Conservation (phyloP, 441 rosid genomes). For the Rhodomyrtus psidioides region DNA sequence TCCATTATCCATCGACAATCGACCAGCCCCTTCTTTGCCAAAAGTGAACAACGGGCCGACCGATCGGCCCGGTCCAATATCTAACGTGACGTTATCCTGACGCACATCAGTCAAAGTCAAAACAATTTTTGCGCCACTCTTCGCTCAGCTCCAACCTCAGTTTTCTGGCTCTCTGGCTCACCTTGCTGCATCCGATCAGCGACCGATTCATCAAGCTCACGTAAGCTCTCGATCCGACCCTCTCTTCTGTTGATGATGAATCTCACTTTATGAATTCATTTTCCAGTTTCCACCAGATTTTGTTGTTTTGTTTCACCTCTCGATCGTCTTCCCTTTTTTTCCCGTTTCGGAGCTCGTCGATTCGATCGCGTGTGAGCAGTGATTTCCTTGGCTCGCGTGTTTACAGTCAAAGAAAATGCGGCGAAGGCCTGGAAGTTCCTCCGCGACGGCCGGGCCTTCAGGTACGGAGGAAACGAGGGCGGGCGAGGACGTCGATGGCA, state of each 20-base stretch:
- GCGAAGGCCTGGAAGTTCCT: not conserved
- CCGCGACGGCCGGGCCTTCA: slow-evolving; percentile 11
- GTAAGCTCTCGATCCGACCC: not conserved
- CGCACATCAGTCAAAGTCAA: not conserved
- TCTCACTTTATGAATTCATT: not conserved
- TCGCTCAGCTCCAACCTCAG: not conserved
- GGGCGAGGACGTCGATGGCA: not conserved
- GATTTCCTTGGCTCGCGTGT: too few species aligned
- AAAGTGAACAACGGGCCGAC: not conserved
- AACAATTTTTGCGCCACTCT: not conserved
- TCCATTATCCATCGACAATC: not conserved
- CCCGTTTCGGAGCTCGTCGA: too few species aligned
- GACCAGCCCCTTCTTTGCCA: not conserved
- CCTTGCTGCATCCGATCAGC: not conserved
- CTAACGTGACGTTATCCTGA: not conserved
- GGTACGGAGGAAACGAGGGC: not conserved
- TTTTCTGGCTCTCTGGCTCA: not conserved
- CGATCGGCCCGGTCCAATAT: not conserved
- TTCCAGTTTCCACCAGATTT: not conserved
- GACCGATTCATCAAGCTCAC: not conserved
- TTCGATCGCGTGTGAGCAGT: not conserved
- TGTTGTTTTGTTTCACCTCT: not conserved
- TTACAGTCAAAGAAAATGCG: not conserved
- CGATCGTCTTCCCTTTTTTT: too few species aligned
- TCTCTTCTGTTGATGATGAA: not conserved